Percentiles rank a stretch among this genome's conserved stretches.
These are phyloP conservation scores for Colletotrichum abscissum DNA, from an alignment of 2,329 filamentous ascomycete species.

Conservation along the genomic window DNA sequence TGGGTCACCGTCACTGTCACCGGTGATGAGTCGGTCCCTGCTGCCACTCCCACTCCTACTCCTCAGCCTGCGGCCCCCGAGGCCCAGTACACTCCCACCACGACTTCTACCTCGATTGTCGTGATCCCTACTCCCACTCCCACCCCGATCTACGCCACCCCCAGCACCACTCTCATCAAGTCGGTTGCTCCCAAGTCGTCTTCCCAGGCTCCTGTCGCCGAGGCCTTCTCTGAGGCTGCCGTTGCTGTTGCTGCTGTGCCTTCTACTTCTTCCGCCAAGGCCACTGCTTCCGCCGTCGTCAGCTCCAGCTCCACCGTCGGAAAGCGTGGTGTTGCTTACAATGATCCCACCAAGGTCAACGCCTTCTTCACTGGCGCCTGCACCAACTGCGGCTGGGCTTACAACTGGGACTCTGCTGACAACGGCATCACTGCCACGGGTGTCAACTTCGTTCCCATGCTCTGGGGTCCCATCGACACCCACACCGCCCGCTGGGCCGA, in stretches of 20 bases:
- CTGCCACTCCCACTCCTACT: slow-evolving; percentile 23
- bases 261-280: slow-evolving; percentile 40
- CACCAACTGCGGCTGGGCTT: slow-evolving; percentile 67
- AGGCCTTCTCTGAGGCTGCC: slow-evolving; percentile 6
- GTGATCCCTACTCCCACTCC: slow-evolving; percentile 17
- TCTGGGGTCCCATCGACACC: slow-evolving; percentile 64
- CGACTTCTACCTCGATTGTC: slow-evolving; percentile 29
- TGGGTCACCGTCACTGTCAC: slow-evolving; percentile 57
- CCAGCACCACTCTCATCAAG: slow-evolving; percentile 38
- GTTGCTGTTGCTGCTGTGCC: slow-evolving; percentile 31
- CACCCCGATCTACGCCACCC: slow-evolving; percentile 14
- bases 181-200: slow-evolving; percentile 30
- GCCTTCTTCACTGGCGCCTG: slow-evolving; percentile 56
- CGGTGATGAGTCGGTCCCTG: slow-evolving; percentile 40
- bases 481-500: slow-evolving; percentile 62
- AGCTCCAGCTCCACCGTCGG: slow-evolving; percentile 40
- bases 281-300: slow-evolving; percentile 32
- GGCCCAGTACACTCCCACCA: slow-evolving; percentile 22
- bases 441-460: slow-evolving; percentile 74
- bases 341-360: slow-evolving; percentile 64
- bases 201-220: slow-evolving; percentile 16
- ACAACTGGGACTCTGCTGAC: slow-evolving; percentile 73
- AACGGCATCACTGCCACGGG: slow-evolving; percentile 52
- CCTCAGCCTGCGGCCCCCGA: slow-evolving; percentile 14
- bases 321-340: slow-evolving; percentile 79